Evolutionary conservation across 2,329 filamentous ascomycete genomes (phyloP).

Genomic region (Fusarium hostae): DNA sequence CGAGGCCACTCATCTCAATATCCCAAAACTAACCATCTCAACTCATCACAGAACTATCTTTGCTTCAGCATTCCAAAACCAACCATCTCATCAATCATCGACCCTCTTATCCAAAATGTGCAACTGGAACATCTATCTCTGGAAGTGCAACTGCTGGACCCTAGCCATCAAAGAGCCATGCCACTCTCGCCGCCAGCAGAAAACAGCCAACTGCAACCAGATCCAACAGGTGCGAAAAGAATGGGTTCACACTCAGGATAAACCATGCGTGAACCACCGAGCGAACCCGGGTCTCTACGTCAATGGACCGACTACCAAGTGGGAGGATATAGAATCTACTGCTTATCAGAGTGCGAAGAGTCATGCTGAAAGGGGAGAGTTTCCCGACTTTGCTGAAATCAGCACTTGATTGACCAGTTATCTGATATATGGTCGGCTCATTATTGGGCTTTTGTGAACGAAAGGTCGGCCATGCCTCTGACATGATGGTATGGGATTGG

Average conservation of each 20-base stretch:
- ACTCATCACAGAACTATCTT: not conserved
- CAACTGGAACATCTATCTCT: conserved; percentile 30
- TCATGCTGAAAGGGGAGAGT: conserved; percentile 6
- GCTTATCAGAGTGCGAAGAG: conserved; percentile 21
- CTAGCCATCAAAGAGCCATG: conserved; percentile 23
- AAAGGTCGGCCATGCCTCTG: not conserved
- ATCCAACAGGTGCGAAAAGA: conserved; percentile 23
- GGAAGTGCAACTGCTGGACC: conserved; percentile 16
- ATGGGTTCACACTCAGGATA: conserved; percentile 24
- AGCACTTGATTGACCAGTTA: not conserved
- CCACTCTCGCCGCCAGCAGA: conserved; percentile 17
- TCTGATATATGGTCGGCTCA: not conserved
- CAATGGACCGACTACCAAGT: not conserved
- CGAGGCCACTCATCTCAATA: not conserved
- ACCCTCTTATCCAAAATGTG: conserved; percentile 9
- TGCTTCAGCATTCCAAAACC: not conserved
- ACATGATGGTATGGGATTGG: not conserved
- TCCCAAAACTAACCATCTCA: not conserved
- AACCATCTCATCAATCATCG: not conserved
- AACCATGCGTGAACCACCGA: conserved; percentile 5
- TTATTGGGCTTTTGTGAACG: not conserved
- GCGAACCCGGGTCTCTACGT: not conserved
- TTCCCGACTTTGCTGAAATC: not conserved
- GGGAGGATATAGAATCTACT: conserved; percentile 14
- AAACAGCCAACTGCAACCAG: conserved; percentile 15